These are phyloP conservation scores for Clarireedia paspali DNA, from an alignment of 2,329 filamentous ascomycete genomes.

Conservation along the genomic window DNA sequence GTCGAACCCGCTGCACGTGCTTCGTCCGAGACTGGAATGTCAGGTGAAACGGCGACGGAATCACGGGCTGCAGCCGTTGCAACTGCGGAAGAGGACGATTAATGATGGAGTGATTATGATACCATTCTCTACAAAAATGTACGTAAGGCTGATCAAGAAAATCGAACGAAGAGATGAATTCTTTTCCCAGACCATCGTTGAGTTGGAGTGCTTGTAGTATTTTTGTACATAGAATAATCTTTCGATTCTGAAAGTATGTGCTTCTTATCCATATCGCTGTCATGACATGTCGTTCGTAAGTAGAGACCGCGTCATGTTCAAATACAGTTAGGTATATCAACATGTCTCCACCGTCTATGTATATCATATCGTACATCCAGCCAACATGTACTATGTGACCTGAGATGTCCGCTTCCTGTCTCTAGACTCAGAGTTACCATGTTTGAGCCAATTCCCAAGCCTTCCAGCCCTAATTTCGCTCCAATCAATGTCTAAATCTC, in stretches of 20 bases:
- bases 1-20: constrained; percentile 42
- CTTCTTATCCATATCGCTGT: neutral
- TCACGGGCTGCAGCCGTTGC: constrained; percentile 13
- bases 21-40: constrained; percentile 39
- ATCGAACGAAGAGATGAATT: constrained; percentile 2
- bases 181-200: neutral
- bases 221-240: constrained; percentile 29
- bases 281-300: neutral
- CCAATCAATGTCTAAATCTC: neutral
- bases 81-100: constrained; percentile 24
- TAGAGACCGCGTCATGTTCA: neutral
- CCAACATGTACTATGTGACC: no score
- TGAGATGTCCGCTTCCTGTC: no score
- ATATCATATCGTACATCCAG: no score
- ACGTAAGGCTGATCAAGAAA: neutral
- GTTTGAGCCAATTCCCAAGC: no score
- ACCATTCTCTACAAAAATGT: constrained; percentile 8
- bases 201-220: constrained; percentile 6
- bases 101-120: constrained; percentile 2
- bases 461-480: neutral
- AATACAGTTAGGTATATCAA: neutral
- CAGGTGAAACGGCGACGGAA: constrained; percentile 20
- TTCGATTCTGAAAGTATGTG: constrained; percentile 10
- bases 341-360: no score
- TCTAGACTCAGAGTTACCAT: no score